Evolutionary conservation across 768 basidiomycete species (phyloP).

Genomic region (Xerocomellus dryophilus): DNA sequence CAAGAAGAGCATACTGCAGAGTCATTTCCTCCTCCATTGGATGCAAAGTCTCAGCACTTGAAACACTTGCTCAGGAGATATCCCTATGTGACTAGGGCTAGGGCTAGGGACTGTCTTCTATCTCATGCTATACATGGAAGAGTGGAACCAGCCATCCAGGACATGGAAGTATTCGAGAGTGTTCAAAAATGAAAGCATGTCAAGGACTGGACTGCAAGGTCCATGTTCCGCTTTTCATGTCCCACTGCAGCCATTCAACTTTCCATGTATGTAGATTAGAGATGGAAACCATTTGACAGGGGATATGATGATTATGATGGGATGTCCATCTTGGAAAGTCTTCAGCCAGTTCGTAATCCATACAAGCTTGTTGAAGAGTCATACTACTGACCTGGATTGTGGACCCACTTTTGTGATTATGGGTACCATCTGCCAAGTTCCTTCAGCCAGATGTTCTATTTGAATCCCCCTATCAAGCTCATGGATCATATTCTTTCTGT

Average conservation of each 20-base stretch:
- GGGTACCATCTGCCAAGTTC: background rate
- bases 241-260: background rate
- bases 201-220: background rate
- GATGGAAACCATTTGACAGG: background rate
- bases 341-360: background rate
- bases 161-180: too few relatives aligned
- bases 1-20: background rate
- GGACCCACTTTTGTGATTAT: slow-evolving; percentile 9
- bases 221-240: background rate
- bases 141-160: background rate
- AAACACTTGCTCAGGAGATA: background rate
- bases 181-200: background rate
- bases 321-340: background rate
- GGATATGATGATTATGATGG: background rate
- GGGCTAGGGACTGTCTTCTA: background rate
- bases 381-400: background rate
- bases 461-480: background rate
- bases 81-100: background rate
- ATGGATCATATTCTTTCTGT: background rate
- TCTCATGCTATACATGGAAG: background rate
- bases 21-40: fast-evolving
- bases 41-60: background rate
- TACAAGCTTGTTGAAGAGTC: slow-evolving; percentile 1
- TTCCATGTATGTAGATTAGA: background rate
- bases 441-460: slow-evolving; percentile 12